Evolutionary conservation across 306 rosid species (phyloP), one percentile per base, ranked within the genome.

Genomic region (Begonia peltatifolia): DNA sequence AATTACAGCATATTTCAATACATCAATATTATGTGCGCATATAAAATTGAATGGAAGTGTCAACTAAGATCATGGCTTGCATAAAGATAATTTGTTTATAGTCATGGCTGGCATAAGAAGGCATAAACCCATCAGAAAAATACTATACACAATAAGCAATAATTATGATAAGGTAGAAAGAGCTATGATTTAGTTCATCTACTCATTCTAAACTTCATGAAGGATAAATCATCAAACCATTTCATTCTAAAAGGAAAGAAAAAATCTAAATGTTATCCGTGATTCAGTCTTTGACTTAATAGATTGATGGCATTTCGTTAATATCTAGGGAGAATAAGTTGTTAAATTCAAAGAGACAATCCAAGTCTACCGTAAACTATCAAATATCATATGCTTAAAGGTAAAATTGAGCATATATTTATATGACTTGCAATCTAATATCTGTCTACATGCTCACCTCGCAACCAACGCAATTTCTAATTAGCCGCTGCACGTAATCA

Each of bases 401-500:
- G 12, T 44, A 44, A 44, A 10, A 3, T n/a, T 14, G 14, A 44
- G 11, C 48, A 44, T 10, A 44, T 10, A 44, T 44, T 44, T 10
- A 44, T 44, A 44, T 10, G 14, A 44, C 14, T 44, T 10, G 48
- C 38, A 30, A 30, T 30, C 38, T 10, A 12, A 57, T 15, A 46
- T 20, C 14, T 11, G 47, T 14, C 43, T 6, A 13, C 4, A 62
- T 41, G 50, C 76, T 60, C 55, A 76, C 82, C 82, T 68, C 59
- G 63, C 67, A 76, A 23, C 64, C 56, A 18, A 59, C 47, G 58
- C 38, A 20, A 42, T 44, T 54, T 48, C 12, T 25, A 42, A 76
- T 47, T 41, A 76, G 67, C 16, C 70, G 25, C 58, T 68, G 64
- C 0, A 76, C 75, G 13, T 61, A 72, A 11, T 58, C 54, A 49